Conservation (phyloP, 805 yeast genomes). For the Yarrowia porcina region DNA sequence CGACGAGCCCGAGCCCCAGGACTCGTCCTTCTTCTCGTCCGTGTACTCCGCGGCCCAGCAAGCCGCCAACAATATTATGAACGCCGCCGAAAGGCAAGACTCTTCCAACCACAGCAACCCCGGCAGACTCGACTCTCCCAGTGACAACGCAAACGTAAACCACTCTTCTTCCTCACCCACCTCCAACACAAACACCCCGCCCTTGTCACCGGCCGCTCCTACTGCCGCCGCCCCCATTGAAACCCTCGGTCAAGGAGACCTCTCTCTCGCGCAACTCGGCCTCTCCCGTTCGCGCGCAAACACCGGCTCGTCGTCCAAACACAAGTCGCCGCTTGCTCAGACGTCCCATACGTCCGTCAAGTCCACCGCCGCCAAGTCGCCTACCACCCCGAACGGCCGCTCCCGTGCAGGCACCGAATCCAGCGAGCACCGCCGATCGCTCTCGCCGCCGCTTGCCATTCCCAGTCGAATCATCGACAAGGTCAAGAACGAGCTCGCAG, state of each 20-base stretch:
- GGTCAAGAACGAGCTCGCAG: slow-evolving; percentile 9
- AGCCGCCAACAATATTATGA: slow-evolving; percentile 23
- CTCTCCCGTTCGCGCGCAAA: slow-evolving; percentile 22
- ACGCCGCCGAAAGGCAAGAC: slow-evolving; percentile 14
- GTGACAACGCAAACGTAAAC: not conserved
- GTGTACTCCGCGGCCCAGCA: slow-evolving; percentile 17
- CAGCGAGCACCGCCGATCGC: not conserved
- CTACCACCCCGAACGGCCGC: slow-evolving; percentile 3
- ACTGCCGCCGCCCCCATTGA: slow-evolving; percentile 6
- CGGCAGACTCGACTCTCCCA: not conserved
- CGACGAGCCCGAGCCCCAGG: not conserved
- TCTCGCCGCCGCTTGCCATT: slow-evolving; percentile 5
- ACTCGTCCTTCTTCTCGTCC: slow-evolving; percentile 13
- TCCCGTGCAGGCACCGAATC: not conserved
- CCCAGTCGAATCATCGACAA: slow-evolving; percentile 12
- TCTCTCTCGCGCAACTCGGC: slow-evolving; percentile 35
- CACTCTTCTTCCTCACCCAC: not conserved
- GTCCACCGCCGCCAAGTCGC: not conserved
- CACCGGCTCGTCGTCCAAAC: slow-evolving; percentile 3
- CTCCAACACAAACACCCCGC: not conserved
- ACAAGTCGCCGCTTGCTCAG: not conserved
- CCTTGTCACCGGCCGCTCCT: slow-evolving; percentile 30
- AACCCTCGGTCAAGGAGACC: slow-evolving; percentile 38
- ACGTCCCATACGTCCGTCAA: not conserved
- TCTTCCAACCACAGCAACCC: not conserved